phyloP scores from a whole-genome alignment of 495 filamentous ascomycete genomes.

The Aspergillus ellipticus region DNA sequence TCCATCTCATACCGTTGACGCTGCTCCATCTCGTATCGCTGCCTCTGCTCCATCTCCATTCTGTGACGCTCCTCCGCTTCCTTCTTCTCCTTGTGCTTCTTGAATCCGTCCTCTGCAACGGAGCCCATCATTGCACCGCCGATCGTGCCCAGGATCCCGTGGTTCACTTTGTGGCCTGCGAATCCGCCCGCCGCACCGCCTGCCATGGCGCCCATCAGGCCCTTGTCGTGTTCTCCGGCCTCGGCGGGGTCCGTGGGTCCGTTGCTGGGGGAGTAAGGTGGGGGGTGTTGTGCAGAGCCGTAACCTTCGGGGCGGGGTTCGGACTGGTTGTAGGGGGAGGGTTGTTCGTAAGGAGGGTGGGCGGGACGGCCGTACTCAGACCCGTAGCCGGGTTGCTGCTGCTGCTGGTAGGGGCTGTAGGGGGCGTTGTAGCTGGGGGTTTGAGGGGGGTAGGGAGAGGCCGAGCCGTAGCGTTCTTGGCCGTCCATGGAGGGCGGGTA shows the following conservation, averaged over 20 bases:
- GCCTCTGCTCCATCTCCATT: neutral
- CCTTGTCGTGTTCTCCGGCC: slow-evolving; percentile 1
- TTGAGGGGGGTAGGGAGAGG: neutral
- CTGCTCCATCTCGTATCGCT: neutral
- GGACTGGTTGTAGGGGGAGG: too few relatives aligned
- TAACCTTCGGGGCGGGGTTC: neutral
- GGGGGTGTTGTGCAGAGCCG: neutral
- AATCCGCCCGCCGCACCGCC: slow-evolving; percentile 34
- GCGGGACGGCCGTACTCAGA: neutral
- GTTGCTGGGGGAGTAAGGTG: neutral
- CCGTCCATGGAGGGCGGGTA: neutral
- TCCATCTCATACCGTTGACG: neutral
- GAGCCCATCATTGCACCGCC: slow-evolving; percentile 35
- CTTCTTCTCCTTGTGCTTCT: slow-evolving; percentile 21
- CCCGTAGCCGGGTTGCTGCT: neutral
- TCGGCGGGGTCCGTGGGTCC: neutral
- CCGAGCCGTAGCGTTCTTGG: neutral
- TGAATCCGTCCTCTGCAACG: slow-evolving; percentile 33
- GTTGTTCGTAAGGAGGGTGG: neutral
- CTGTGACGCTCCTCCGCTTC: slow-evolving; percentile 9
- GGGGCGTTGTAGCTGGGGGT: neutral
- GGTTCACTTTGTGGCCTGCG: slow-evolving; percentile 30
- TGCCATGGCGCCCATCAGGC: slow-evolving; percentile 31
- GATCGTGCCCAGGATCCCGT: slow-evolving; percentile 34
- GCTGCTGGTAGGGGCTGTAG: neutral